Conservation (phyloP, 192 early-diverging fungal genomes). For the Pilobolus umbonatus region DNA sequence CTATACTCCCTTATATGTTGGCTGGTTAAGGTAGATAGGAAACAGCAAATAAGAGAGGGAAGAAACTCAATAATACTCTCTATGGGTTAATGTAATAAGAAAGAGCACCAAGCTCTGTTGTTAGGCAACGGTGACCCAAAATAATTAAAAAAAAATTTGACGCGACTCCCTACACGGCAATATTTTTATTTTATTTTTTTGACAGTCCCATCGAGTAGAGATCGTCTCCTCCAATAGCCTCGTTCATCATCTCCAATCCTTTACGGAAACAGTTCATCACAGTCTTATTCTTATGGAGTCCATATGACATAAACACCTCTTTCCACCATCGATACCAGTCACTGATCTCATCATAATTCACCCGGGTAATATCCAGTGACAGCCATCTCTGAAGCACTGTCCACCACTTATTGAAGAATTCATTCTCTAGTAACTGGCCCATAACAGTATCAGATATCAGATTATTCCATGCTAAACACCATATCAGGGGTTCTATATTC, state of each 20-base stretch:
- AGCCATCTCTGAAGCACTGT: constrained; percentile 68
- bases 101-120: not conserved
- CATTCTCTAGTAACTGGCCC: constrained; percentile 60
- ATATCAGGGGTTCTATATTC: constrained; percentile 57
- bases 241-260: constrained; percentile 71
- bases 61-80: not conserved
- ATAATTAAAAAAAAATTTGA: constrained; percentile 8
- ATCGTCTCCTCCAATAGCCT: constrained; percentile 20
- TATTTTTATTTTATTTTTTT: not conserved
- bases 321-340: constrained; percentile 74
- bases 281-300: constrained; percentile 21
- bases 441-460: constrained; percentile 48
- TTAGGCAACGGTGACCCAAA: no score
- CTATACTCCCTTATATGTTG: not conserved
- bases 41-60: not conserved
- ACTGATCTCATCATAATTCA: constrained; percentile 57
- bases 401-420: constrained; percentile 82
- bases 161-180: not conserved
- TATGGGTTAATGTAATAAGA: not conserved
- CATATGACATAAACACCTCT: constrained; percentile 35
- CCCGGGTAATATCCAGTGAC: constrained; percentile 30
- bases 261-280: constrained; percentile 56
- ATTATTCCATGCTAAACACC: constrained; percentile 60
- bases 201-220: constrained; percentile 9
- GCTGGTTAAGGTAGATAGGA: not conserved